Conservation (phyloP, 164 flowering plant species). For the Magnolia officinalis region DNA sequence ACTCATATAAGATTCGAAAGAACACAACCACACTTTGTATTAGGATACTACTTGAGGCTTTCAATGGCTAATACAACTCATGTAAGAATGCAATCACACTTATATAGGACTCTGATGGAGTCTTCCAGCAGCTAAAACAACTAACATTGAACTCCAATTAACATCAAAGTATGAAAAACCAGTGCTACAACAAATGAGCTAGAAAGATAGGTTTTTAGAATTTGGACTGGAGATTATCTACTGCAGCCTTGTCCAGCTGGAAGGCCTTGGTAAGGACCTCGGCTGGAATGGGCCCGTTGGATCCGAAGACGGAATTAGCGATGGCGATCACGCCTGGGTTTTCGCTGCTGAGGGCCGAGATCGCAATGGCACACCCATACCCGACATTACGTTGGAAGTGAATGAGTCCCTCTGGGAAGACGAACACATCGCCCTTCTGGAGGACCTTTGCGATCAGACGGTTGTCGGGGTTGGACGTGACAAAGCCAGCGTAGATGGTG, state of each 20-base stretch:
- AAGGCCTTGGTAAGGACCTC: not conserved
- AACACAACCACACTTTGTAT: too few species aligned
- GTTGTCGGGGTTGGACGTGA: not conserved
- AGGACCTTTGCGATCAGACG: not conserved
- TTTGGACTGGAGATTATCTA: not conserved
- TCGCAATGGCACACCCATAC: too few species aligned
- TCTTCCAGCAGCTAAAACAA: not conserved
- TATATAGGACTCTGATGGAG: not conserved
- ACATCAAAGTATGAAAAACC: too few species aligned
- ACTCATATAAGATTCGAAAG: too few species aligned
- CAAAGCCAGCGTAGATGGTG: not conserved
- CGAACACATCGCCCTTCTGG: not conserved
- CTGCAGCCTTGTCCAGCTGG: not conserved
- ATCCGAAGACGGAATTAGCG: not conserved
- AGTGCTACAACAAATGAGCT: too few species aligned
- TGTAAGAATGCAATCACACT: not conserved
- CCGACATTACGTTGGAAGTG: too few species aligned
- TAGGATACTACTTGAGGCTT: too few species aligned
- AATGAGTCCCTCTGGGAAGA: not conserved
- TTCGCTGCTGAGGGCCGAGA: too few species aligned
- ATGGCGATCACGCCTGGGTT: not conserved
- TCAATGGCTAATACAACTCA: not conserved
- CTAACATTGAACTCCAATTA: too few species aligned
- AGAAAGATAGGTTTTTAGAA: not conserved
- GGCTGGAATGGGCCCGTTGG: not conserved